Evolutionary conservation across 768 basidiomycete genomes (phyloP), one percentile per base, ranked within the genome.

Genomic region (Hirschioporus abietinus): DNA sequence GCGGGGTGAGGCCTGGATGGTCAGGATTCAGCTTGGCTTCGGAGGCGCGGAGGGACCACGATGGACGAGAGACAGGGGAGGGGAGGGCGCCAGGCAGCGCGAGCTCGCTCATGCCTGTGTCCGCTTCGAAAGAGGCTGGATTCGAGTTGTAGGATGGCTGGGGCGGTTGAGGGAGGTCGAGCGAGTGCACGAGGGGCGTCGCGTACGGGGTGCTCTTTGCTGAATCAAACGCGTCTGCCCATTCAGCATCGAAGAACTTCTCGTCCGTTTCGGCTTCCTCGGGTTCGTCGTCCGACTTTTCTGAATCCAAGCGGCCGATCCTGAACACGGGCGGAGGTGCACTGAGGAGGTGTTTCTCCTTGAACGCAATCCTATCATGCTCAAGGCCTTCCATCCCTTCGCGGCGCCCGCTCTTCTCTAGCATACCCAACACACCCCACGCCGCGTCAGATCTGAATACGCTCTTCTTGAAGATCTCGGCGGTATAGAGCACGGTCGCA

Each of bases 11-110:
- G 30, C 30, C 30, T n/a, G n/a, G n/a, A n/a, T n/a, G n/a, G n/a
- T 36, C 35, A 7, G 15, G 35, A 36, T 36, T 7, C 35, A 10
- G 2, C 42, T 15, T 52, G 42, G 81, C 78, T 65, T 80, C 80
- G 0, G 78, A 66, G 1, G 81, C 82, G 30, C 82, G 80, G 57
- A 78, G 64, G 1, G 80, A 81, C 83, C 82, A 83, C 20, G 72
- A 24, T 76, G 78, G 15, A 61, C 65, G n/a, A 23, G 42, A 7
- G 35, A 36, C 42, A 52, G 42, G 12, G 7, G 35, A 7, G 35
- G 35, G 35, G 4, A 52, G 42, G 5, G 42, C 42, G 12, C 42
- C 42, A 52, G 42, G 42, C 20, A 52, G 42, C 42, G 42, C 42
- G 42, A 52, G 42, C 42, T 52, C 42, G 42, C 42, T 52, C 42